Evolutionary conservation across 2,329 filamentous ascomycete genomes (phyloP).

Genomic region (Cryphonectria naterciae): DNA sequence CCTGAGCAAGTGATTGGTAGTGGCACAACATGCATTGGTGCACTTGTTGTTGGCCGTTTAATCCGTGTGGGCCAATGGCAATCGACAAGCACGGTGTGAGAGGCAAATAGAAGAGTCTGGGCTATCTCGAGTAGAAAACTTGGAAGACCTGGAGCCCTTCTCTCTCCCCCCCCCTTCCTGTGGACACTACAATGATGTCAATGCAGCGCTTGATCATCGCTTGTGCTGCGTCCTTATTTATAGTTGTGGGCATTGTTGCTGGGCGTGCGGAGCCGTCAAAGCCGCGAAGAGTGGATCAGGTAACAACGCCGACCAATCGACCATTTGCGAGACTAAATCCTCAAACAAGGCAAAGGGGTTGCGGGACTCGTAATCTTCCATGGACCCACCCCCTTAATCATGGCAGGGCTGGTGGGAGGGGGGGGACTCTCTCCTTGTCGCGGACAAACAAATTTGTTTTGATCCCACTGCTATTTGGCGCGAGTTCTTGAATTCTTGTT

Average conservation of each 20-base stretch:
- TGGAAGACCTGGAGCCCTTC: not conserved
- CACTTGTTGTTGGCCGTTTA: not conserved
- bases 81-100: not conserved
- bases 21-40: not conserved
- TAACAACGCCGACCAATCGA: conserved; percentile 15
- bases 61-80: not conserved
- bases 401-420: not conserved
- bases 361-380: conserved; percentile 19
- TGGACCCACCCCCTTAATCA: conserved; percentile 21
- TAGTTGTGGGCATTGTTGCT: conserved; percentile 11
- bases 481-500: not conserved
- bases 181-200: conserved; percentile 10
- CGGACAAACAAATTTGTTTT: conserved; percentile 14
- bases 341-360: conserved; percentile 17
- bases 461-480: not conserved
- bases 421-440: not conserved
- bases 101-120: not conserved
- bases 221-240: conserved; percentile 12
- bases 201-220: not conserved
- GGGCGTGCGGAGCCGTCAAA: conserved; percentile 12
- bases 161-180: not conserved
- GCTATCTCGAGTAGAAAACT: not conserved
- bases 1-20: not conserved
- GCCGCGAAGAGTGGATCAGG: conserved; percentile 7
- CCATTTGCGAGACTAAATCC: not conserved